Evolutionary conservation across 2,329 filamentous ascomycete species (phyloP), one percentile per base, ranked within the genome.

Genomic region (Clarireedia paspali): DNA sequence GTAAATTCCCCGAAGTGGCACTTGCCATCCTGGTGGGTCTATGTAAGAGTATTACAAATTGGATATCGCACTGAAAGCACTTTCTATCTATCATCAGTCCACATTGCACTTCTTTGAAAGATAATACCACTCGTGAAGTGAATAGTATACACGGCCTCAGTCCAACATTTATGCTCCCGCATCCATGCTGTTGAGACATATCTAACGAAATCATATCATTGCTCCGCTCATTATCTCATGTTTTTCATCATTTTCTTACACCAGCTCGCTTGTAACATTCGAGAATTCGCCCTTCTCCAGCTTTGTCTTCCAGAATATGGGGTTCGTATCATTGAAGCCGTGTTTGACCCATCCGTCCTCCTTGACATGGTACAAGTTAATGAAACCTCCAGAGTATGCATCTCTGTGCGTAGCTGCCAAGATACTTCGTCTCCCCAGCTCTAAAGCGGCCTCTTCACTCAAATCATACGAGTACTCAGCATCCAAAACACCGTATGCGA

Each of bases 281-380:
- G 67, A 92, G 74, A 99, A 99, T 78, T 99, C 94, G 73, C 91
- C 91, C 83, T 95, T 95, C 73, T 96, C 88, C 69, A 99, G 76
- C 84, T 99, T 99, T 50, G 91, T 96, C 80, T 95, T 88, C 94
- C 94, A 99, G 86, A 99, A 99, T 71, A 97, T 95, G 46, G 92
- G 92, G 79, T 97, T 96, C 66, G 92, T 97, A 74, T 99, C 94
- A 70, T 79, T 91, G 81, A 99, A 99, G 60, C 94, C 94, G 71
- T 97, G 92, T 82, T 95, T 96, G 69, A 95, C 91, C 94, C 94
- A 99, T 66, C 94, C 94, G 17, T 91, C 87, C 78, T 99, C 92
- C 84, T 96, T 96, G 71, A 99, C 91, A 70, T 99, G 94, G 76
- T 99, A 99, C 70, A 97, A 72, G 77, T 99, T 99, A 81, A 99